Percentiles rank a stretch among this genome's conserved stretches.
Evolutionary conservation across 139 green algal species (phyloP).

Genomic region (Volvox reticuliferus): DNA sequence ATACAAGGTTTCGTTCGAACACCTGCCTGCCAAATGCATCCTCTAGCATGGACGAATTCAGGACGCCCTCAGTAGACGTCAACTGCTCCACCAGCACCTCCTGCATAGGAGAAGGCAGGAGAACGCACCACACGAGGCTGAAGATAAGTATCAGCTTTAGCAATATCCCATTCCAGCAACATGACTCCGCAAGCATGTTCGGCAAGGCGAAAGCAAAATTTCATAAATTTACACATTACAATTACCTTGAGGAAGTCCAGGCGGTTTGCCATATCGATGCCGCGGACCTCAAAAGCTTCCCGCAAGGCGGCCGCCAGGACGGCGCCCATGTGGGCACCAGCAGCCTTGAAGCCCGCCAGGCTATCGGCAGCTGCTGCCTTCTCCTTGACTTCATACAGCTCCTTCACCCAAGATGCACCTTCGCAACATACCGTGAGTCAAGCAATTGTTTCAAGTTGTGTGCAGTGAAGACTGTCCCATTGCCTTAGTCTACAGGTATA

Average conservation of each 20-base stretch:
- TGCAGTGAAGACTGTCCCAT: too few species aligned
- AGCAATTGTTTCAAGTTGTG: too few species aligned
- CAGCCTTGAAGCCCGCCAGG: neutral
- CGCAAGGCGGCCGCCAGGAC: conserved; percentile 21
- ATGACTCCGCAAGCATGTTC: too few species aligned
- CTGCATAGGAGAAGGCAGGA: neutral
- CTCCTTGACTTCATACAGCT: conserved; percentile 33
- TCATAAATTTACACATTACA: neutral
- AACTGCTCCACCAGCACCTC: conserved; percentile 45
- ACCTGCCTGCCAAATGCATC: conserved; percentile 24
- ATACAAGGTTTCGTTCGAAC: neutral
- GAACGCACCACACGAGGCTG: neutral
- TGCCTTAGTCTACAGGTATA: too few species aligned
- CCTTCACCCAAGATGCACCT: conserved; percentile 29
- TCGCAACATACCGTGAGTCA: neutral
- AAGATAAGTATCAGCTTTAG: too few species aligned
- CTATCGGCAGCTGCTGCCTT: neutral
- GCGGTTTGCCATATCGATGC: conserved; percentile 1
- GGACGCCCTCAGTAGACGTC: neutral
- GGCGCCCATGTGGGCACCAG: conserved; percentile 16
- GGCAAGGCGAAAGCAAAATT: too few species aligned
- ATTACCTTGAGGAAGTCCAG: conserved; percentile 46
- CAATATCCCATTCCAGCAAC: too few species aligned
- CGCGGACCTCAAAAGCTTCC: conserved; percentile 43
- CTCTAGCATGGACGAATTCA: conserved; percentile 35